Base-by-base conservation (phyloP, 805 yeast species). In the Wickerhamiella allomyrinae region DNA sequence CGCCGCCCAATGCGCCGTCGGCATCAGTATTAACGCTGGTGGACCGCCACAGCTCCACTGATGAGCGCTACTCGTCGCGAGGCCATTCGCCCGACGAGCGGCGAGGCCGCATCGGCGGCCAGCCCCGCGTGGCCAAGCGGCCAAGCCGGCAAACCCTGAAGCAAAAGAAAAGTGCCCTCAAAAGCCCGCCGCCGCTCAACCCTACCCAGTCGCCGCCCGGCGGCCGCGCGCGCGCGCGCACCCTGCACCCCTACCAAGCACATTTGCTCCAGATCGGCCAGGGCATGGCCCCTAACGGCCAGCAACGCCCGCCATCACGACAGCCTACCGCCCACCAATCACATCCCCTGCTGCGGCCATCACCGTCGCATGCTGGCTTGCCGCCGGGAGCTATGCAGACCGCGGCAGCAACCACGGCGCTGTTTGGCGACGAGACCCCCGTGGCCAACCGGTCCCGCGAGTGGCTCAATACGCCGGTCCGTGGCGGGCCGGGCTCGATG, bases 381-480 rank as follows among this genome's bases (percentile, higher is more conserved):
- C 14, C 21, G 7, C 39, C 29, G 5, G 21, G 20, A 3, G 34
- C 34, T 15, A 36, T 36, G 39, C 48, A 48, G 22, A 44, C 49
- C 2, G 52, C 51, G 1, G 51, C 52, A 2, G 52, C 52, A 2
- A 50, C 52, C 3, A 46, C 50, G 13, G 52, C 52, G 14, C 37
- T 49, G 24, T 45, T 34, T 25, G 42, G 39, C 15, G 39, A 36
- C 29, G 27, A 36, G 9, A 15, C 39, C 7, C 29, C 23, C 7
- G 22, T n/a, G 4, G 25, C 25, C 14, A 22, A 15, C 14, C 27
- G 20, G 19, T 22, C 27, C 7, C 37, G 37, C 10, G 37, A 34
- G 13, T 20, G 17, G 37, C 7, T 7, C 13, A 23, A 14, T 10
- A 23, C 24, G 21, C 23, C 39, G 6, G 9, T 27, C 5, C 15